Percentiles rank a stretch among this genome's conserved stretches.
Conservation (phyloP, 208 protist genomes). For the Herpetomonas samuelpessoai region DNA sequence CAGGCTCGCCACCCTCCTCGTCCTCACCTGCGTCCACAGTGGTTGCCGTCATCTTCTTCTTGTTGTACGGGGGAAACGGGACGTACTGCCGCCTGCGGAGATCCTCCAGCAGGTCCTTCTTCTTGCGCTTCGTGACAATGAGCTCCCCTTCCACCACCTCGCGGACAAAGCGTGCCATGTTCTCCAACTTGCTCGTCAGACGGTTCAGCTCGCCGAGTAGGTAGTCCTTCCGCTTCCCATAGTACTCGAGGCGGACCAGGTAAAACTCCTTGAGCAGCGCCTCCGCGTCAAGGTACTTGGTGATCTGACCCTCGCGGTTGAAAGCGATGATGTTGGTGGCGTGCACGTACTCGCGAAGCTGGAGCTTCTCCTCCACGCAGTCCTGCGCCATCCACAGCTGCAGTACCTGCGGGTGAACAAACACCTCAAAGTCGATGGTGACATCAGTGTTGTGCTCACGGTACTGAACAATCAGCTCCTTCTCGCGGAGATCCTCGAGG, state of each 20-base stretch:
- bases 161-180: slow-evolving; percentile 98
- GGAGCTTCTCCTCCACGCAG: slow-evolving; percentile 91
- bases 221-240: slow-evolving; percentile 96
- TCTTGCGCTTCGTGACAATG: slow-evolving; percentile 91
- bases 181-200: slow-evolving; percentile 91
- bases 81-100: slow-evolving; percentile 88
- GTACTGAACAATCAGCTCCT: slow-evolving; percentile 93
- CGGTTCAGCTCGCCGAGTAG: slow-evolving; percentile 85
- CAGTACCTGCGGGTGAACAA: slow-evolving; percentile 87
- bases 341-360: slow-evolving; percentile 88
- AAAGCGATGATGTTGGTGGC: slow-evolving; percentile 98
- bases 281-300: slow-evolving; percentile 91
- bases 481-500: slow-evolving; percentile 91
- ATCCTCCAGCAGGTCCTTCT: slow-evolving; percentile 93
- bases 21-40: slow-evolving; percentile 63
- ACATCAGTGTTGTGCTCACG: slow-evolving; percentile 97
- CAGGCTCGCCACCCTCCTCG: slow-evolving; percentile 10
- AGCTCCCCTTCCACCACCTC: slow-evolving; percentile 95
- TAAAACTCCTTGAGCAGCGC: slow-evolving; percentile 98
- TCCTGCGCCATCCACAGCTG: slow-evolving; percentile 70
- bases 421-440: slow-evolving; percentile 94
- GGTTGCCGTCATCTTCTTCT: slow-evolving; percentile 79
- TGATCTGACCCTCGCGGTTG: slow-evolving; percentile 94
- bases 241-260: slow-evolving; percentile 94
- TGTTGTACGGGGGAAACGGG: slow-evolving; percentile 78